Conservation (phyloP, 345 rosid species). For the Litchi chinensis region DNA sequence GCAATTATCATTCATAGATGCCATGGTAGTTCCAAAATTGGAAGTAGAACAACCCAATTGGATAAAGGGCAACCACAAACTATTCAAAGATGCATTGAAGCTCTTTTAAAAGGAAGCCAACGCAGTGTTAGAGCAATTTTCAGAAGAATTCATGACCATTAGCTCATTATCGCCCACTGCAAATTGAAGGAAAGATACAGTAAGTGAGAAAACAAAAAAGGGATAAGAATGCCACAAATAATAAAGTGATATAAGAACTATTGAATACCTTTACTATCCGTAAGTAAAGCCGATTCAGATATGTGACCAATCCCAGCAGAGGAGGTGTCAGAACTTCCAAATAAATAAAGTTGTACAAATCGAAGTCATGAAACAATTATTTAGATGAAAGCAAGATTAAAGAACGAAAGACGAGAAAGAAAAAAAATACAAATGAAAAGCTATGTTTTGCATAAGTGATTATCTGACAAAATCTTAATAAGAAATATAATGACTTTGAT, state of each 20-base stretch:
- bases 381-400: slow-evolving; percentile 13
- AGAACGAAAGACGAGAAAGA: not conserved
- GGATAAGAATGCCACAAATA: slow-evolving; percentile 15
- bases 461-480: slow-evolving; percentile 15
- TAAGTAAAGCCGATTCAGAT: slow-evolving; percentile 42
- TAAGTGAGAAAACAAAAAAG: slow-evolving; percentile 12
- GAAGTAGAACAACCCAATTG: slow-evolving; percentile 44
- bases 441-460: not conserved
- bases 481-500: slow-evolving; percentile 54
- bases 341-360: slow-evolving; percentile 54
- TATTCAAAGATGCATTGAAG: slow-evolving; percentile 43
- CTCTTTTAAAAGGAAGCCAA: slow-evolving; percentile 36
- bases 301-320: slow-evolving; percentile 29
- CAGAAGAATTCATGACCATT: slow-evolving; percentile 47
- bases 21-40: slow-evolving; percentile 45
- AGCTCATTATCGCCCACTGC: slow-evolving; percentile 52
- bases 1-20: too few relatives aligned
- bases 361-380: slow-evolving; percentile 22
- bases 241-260: slow-evolving; percentile 19
- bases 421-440: slow-evolving; percentile 1
- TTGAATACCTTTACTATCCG: slow-evolving; percentile 53
- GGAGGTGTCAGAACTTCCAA: slow-evolving; percentile 32
- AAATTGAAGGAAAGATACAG: slow-evolving; percentile 28
- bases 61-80: slow-evolving; percentile 41
- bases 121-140: slow-evolving; percentile 38